Conservation (phyloP, 306 rosid genomes). For the Lathyrus tuberosus region DNA sequence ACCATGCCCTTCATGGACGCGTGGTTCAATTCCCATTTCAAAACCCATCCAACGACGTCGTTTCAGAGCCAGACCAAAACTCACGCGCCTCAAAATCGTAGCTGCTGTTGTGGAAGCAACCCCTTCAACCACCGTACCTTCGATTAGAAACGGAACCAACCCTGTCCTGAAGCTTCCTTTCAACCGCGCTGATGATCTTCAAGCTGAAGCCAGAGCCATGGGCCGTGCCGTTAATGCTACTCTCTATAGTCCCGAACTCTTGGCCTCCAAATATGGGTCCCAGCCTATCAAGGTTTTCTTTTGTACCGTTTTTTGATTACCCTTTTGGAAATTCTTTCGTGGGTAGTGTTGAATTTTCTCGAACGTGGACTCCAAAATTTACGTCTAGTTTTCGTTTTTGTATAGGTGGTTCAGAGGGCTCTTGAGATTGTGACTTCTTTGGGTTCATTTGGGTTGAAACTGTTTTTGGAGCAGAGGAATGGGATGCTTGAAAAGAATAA, state of each 20-base stretch:
- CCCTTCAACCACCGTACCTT: slow-evolving; percentile 44
- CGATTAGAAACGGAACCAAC: slow-evolving; percentile 35
- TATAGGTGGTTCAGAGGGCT: slow-evolving; percentile 69
- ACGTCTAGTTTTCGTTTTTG: background rate
- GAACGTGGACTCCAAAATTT: background rate
- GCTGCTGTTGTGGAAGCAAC: slow-evolving; percentile 62
- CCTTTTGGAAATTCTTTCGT: background rate
- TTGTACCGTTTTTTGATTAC: background rate
- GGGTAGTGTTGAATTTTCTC: background rate
- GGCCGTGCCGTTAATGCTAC: slow-evolving; percentile 67
- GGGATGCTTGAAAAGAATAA: slow-evolving; percentile 64
- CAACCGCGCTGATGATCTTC: slow-evolving; percentile 64
- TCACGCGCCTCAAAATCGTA: slow-evolving; percentile 22
- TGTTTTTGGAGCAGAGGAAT: slow-evolving; percentile 66
- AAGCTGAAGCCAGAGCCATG: slow-evolving; percentile 82
- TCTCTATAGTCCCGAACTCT: slow-evolving; percentile 62
- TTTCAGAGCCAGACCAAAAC: slow-evolving; percentile 25
- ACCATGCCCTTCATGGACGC: slow-evolving; percentile 43
- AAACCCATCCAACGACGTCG: slow-evolving; percentile 30
- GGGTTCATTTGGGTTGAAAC: slow-evolving; percentile 67
- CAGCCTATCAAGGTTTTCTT: slow-evolving; percentile 55
- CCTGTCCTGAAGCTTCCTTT: slow-evolving; percentile 40
- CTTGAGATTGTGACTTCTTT: slow-evolving; percentile 59
- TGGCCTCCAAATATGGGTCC: slow-evolving; percentile 62
- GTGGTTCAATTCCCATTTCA: slow-evolving; percentile 31